These are phyloP conservation scores for Odonthalia washingtoniensis DNA, from an alignment of 31 red algal genomes.

Conservation along the genomic window DNA sequence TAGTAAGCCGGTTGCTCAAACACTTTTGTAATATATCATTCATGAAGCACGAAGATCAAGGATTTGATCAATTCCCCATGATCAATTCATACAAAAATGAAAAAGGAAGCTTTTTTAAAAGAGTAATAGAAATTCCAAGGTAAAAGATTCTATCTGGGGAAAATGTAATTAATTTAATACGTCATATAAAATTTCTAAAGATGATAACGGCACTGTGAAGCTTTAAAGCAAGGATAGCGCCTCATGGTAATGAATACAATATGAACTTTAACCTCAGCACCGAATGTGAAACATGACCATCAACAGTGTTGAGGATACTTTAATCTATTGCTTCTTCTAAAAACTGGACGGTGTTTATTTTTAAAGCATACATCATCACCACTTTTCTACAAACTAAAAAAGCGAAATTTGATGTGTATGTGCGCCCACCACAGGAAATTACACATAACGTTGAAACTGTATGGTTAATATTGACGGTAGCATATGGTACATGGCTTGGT, in stretches of 20 bases:
- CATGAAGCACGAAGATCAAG: too few relatives aligned
- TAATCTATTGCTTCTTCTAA: slow-evolving; percentile 22
- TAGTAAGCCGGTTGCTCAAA: too few relatives aligned
- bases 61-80: too few relatives aligned
- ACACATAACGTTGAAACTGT: neutral
- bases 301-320: slow-evolving; percentile 40
- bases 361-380: slow-evolving; percentile 28
- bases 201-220: neutral
- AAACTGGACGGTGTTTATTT: slow-evolving; percentile 27
- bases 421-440: slow-evolving; percentile 18
- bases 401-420: slow-evolving; percentile 38
- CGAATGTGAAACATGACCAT: slow-evolving; percentile 5
- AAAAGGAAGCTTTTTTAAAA: too few relatives aligned
- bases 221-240: neutral
- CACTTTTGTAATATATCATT: too few relatives aligned
- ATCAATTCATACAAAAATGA: too few relatives aligned
- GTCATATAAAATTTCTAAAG: neutral
- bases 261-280: neutral
- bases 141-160: too few relatives aligned
- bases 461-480: too few relatives aligned
- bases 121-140: too few relatives aligned
- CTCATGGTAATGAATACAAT: neutral
- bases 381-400: slow-evolving; percentile 19
- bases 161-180: neutral
- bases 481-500: slow-evolving; percentile 39